These are phyloP conservation scores for Schizophyllum commune DNA, from an alignment of 1,284 basidiomycete genomes.

Conservation along the genomic window DNA sequence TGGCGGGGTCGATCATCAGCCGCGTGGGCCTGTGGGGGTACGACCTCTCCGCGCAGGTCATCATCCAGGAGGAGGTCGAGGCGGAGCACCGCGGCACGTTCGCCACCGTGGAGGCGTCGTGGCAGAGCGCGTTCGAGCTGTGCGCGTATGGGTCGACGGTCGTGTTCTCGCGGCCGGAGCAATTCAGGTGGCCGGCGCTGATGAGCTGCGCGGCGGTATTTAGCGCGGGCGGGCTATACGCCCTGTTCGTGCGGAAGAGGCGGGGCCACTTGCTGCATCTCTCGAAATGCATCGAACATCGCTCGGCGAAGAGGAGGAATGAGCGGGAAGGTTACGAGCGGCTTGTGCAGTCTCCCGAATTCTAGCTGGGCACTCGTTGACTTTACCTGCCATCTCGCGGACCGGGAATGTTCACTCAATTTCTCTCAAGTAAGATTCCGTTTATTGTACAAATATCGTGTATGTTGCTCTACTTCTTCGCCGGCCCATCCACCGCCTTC, in stretches of 20 bases:
- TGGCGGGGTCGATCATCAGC: conserved; percentile 13
- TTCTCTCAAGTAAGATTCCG: no score
- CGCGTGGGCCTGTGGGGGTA: conserved; percentile 17
- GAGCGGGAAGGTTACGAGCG: no score
- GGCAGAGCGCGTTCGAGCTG: conserved; percentile 18
- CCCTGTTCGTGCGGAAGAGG: conserved; percentile 15
- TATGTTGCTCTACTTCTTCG: no score
- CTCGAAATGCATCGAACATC: background rate
- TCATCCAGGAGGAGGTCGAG: conserved; percentile 17
- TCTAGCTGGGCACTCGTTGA: no score
- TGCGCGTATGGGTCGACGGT: conserved; percentile 15
- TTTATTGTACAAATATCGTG: no score
- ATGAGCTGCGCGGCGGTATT: conserved; percentile 14
- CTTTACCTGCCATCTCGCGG: no score
- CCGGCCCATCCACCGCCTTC: background rate
- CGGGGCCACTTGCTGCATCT: conserved; percentile 18
- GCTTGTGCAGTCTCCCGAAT: no score
- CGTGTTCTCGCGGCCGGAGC: conserved; percentile 13
- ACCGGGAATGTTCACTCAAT: no score
- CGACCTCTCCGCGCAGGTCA: conserved; percentile 14
- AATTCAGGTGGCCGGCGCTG: conserved; percentile 17
- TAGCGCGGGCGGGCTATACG: conserved; percentile 12
- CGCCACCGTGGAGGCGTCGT: conserved; percentile 16
- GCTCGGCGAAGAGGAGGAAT: no score
- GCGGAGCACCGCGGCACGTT: conserved; percentile 14